Evolutionary conservation across 2,329 filamentous ascomycete genomes (phyloP), one percentile per base, ranked within the genome.

Genomic region (Ceratocystis albifundus): DNA sequence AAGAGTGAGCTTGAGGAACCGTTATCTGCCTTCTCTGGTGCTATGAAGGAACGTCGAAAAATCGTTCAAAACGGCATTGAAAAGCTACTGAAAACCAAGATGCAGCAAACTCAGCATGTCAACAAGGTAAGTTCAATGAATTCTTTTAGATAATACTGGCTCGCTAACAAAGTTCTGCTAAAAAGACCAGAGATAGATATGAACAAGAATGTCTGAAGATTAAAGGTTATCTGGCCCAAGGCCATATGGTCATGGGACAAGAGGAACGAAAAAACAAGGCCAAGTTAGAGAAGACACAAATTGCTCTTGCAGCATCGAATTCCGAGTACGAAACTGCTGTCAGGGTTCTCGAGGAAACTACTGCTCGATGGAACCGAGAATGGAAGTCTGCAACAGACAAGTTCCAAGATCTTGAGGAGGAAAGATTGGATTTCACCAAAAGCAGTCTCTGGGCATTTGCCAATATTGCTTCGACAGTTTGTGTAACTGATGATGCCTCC

Each of bases 211-310:
- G 93, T 74, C 81, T 99, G 57, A 94, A 96, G 75, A 97, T 99
- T 75, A 99, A 99, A 77, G 94, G 94, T 48, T 99, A 99, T 73
- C 84, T 99, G 3, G 94, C 95, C 3, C 94, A 99, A 76, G 94
- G 94, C 8, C 95, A 99, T 75, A 99, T 99, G 94, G 94, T 99
- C 67, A 99, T 99, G 94, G 94, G 94, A 15, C 94, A 99, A 72
- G 94, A 99, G 75, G 94, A 99, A 78, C 86, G 94, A 32, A 96
- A 96, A 78, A 99, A 99, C 76, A 99, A 99, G 78, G 92, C 93
- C 25, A 97, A 96, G 77, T 83, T 99, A 55, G 94, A 99, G 76
- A 99, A 99, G 82, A 97, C 94, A 1, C 94, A 99, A 75, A 94
- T 96, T 71, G 95, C 92, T 72, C 83, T 99, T 68, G 92, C 92